Evolutionary conservation across 2,329 filamentous ascomycete species (phyloP).

Genomic region (Fusarium sp.): DNA sequence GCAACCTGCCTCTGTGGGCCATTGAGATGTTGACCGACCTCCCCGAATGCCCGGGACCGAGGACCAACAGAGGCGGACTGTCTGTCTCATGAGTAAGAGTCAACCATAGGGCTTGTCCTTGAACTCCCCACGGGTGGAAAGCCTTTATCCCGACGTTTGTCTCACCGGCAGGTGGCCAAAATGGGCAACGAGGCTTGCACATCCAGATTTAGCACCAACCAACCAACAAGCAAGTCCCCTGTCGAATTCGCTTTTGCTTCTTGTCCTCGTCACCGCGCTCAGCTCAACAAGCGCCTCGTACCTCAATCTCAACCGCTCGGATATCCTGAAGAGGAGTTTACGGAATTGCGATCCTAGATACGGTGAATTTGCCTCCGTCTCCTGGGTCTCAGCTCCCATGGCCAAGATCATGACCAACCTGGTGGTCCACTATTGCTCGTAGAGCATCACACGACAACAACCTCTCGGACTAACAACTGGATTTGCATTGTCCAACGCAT

Average conservation of each 20-base stretch:
- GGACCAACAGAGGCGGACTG: slow-evolving; percentile 2
- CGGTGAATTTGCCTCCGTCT: slow-evolving; percentile 29
- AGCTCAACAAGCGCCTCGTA: slow-evolving; percentile 39
- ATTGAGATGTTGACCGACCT: not conserved
- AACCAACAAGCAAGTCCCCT: slow-evolving; percentile 32
- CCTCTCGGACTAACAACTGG: slow-evolving; percentile 18
- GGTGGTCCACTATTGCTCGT: not conserved
- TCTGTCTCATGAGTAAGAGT: not conserved
- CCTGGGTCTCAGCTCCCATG: slow-evolving; percentile 10
- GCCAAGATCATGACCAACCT: slow-evolving; percentile 6
- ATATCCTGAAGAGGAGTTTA: slow-evolving; percentile 29
- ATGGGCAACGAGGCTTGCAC: slow-evolving; percentile 30
- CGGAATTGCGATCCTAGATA: slow-evolving; percentile 19
- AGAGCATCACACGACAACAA: slow-evolving; percentile 11
- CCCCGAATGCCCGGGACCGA: not conserved
- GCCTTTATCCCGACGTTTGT: slow-evolving; percentile 33
- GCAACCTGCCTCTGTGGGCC: not conserved
- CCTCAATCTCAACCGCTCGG: slow-evolving; percentile 36
- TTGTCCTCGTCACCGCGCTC: slow-evolving; percentile 16
- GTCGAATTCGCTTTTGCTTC: slow-evolving; percentile 16
- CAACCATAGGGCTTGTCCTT: not conserved
- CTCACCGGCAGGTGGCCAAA: slow-evolving; percentile 34
- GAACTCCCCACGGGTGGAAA: slow-evolving; percentile 5
- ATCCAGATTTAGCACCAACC: slow-evolving; percentile 25
- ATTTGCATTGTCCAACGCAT: not conserved